Conservation (phyloP, 2,329 filamentous ascomycete species). For the Colletotrichum destructivum region DNA sequence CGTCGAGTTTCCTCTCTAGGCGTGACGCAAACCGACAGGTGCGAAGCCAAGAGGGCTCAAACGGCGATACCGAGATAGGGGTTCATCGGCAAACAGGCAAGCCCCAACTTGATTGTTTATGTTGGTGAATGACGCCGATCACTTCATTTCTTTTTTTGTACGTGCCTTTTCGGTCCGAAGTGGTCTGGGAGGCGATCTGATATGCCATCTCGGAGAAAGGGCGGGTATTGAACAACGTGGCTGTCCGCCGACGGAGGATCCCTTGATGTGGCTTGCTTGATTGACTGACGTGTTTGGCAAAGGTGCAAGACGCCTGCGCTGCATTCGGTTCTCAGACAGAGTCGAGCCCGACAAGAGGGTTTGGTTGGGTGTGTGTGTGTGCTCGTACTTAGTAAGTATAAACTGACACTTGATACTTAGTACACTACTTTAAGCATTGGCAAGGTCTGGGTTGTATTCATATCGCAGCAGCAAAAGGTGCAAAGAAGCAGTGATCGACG, state of each 20-base stretch:
- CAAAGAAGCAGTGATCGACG: slow-evolving; percentile 36
- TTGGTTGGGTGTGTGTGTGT: background rate
- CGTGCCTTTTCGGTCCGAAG: background rate
- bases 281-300: slow-evolving; percentile 5
- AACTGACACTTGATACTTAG: no score
- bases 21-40: background rate
- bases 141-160: background rate
- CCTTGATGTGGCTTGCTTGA: background rate
- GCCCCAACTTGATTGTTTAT: slow-evolving; percentile 17
- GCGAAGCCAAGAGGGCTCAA: background rate
- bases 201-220: background rate
- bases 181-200: background rate
- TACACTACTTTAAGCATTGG: no score
- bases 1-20: background rate
- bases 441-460: no score
- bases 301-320: background rate
- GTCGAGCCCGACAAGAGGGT: background rate
- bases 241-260: slow-evolving; percentile 6
- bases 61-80: slow-evolving; percentile 25
- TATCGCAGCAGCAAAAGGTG: background rate
- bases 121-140: slow-evolving; percentile 19
- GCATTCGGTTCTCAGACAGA: slow-evolving; percentile 3
- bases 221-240: slow-evolving; percentile 17
- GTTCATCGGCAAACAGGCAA: slow-evolving; percentile 26
- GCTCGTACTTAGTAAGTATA: no score